Base-by-base conservation (phyloP, 257 asterid genomes). In the Solanum chilense region DNA sequence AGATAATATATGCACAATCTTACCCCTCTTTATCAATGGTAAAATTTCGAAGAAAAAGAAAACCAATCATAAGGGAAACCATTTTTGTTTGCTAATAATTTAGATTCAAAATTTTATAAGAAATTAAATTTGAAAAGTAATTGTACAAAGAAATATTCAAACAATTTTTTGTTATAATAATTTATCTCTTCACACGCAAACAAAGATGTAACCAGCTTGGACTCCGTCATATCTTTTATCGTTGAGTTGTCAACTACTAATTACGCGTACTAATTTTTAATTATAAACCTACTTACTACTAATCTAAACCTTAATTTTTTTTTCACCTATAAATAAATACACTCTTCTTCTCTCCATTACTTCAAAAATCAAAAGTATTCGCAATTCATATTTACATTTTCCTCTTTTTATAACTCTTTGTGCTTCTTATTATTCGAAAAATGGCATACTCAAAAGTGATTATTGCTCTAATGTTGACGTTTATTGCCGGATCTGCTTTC, bases 401-500 rank as follows among this genome's bases (percentile, higher is more conserved):
- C 39, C 39, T 37, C 39, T 6, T 37, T 1, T 37, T 5, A 37
- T 37, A 37, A 37, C 39, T 37, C 39, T 35, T 5, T 35, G 39
- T 35, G 39, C 39, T 35, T 35, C 39, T 37, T 37, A 0, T 37
- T 37, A 37, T 1, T 37, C 39, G 39, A 37, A 37, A 37, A 42
- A 91, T 91, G 93, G 92, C 91, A 83, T 90, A 7, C 83, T 88
- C 90, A 23, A 82, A 88, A 41, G 75, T 83, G 5, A 9, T 87
- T 9, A 9, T 88, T 80, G 87, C 87, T 84, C 41, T 93, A 74
- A 73, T 92, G 86, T 71, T 92, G 31, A 91, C 91, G 62, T 69
- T 89, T 71, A 64, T 91, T 6, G 87, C 87, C 15, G 92, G 90
- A 87, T 91, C 93, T 5, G 94, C 92, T 8, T 58, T 89, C 0